Evolutionary conservation across 2,329 filamentous ascomycete genomes (phyloP).

Genomic region (Amauroascus verrucosus): DNA sequence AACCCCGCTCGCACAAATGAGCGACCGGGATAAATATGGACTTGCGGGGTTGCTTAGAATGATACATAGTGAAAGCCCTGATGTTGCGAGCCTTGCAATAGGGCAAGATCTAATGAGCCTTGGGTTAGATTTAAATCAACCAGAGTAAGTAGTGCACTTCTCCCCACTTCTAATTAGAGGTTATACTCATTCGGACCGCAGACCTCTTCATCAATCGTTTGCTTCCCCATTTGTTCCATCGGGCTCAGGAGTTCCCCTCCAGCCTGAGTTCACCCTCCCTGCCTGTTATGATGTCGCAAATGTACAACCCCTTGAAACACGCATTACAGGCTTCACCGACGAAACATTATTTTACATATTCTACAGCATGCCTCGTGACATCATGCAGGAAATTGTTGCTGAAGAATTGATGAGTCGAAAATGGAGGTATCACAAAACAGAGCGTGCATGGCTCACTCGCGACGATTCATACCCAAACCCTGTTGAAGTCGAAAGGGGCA

Average conservation of each 20-base stretch:
- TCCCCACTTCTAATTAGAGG: not conserved
- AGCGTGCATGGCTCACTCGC: slow-evolving; percentile 43
- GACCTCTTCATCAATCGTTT: slow-evolving; percentile 54
- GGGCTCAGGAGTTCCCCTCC: slow-evolving; percentile 46
- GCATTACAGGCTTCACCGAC: slow-evolving; percentile 49
- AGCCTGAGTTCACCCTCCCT: slow-evolving; percentile 54
- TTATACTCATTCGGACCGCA: slow-evolving; percentile 25
- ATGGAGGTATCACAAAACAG: slow-evolving; percentile 45
- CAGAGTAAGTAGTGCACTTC: slow-evolving; percentile 40
- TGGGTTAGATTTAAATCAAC: slow-evolving; percentile 53
- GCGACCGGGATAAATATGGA: slow-evolving; percentile 50
- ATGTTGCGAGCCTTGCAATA: slow-evolving; percentile 45
- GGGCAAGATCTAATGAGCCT: slow-evolving; percentile 55
- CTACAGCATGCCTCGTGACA: slow-evolving; percentile 56
- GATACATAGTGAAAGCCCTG: slow-evolving; percentile 46
- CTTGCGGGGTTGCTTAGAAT: slow-evolving; percentile 49
- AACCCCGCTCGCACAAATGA: slow-evolving; percentile 45
- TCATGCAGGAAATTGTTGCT: slow-evolving; percentile 56
- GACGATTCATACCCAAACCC: slow-evolving; percentile 40
- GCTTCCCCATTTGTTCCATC: slow-evolving; percentile 52
- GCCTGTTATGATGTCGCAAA: slow-evolving; percentile 57
- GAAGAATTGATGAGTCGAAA: slow-evolving; percentile 49
- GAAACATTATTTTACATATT: slow-evolving; percentile 62
- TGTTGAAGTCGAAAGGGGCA: slow-evolving; percentile 39
- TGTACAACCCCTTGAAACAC: slow-evolving; percentile 50